Base-by-base conservation (phyloP, 768 basidiomycete genomes). In the Russula olivacea region DNA sequence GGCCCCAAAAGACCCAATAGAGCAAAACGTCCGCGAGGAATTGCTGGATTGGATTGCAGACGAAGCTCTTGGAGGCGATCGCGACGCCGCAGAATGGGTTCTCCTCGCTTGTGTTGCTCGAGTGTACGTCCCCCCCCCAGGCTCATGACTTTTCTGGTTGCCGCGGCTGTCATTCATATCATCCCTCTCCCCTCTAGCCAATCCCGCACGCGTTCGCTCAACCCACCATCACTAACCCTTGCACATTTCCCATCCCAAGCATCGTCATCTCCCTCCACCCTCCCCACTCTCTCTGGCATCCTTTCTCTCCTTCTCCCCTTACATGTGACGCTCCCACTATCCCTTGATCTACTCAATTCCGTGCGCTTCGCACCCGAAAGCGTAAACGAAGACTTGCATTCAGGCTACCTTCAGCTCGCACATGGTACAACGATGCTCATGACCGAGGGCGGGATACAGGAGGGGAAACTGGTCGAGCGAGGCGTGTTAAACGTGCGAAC, bases 321-420 rank as follows among this genome's bases (percentile, higher is more conserved):
- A 28, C 74, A 83, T 9, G 73, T 79, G 3, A 75, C 74, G 1
- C 71, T 91, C 6, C 83, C 85, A 0, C 78, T 92, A 17, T 85
- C 89, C 8, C 75, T 91, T 17, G 76, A 82, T 32, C 71, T 77
- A 7, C 71, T 93, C 53, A 92, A 93, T 69, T 76, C 74, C 25
- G 76, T 72, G 0, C 68, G 73, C 1, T 91, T 89, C 69, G 73
- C 73, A 36, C 91, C 90, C 0, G 84, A 87, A 69, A 80, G 80
- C 67, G 85, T 83, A 52, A 83, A 85, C 61, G 81, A 90, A 54
- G 89, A 91, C 67, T 74, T 93, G 5, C 84, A 87, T 64, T 83
- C 87, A 2, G 91, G 91, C 2, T 80, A 80, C 66, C 76, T 93
- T 30, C 91, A 93, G 69, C 79, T 91, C 15, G 85, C 91, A 2